These are phyloP conservation scores for Hygrocybe punicea DNA, from an alignment of 768 basidiomycete genomes.

Conservation along the genomic window DNA sequence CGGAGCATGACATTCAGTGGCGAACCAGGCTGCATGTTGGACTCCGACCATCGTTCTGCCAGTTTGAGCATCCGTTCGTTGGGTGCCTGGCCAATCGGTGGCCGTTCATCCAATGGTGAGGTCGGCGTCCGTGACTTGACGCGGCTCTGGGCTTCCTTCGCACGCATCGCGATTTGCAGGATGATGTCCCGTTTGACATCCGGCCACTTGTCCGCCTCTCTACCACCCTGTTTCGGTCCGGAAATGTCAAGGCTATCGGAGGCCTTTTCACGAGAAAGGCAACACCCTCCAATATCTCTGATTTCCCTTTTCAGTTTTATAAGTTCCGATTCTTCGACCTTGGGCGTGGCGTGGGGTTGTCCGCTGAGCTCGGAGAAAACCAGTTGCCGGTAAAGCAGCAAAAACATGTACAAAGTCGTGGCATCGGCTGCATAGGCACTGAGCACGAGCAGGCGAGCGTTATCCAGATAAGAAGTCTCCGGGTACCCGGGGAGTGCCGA, in stretches of 20 bases:
- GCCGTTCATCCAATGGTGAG: slow-evolving; percentile 24
- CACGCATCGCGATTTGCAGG: slow-evolving; percentile 72
- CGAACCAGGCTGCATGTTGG: slow-evolving; percentile 60
- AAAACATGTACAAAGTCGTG: slow-evolving; percentile 72
- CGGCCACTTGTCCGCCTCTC: slow-evolving; percentile 52
- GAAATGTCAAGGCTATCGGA: slow-evolving; percentile 21
- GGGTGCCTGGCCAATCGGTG: slow-evolving; percentile 38
- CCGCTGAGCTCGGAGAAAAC: slow-evolving; percentile 46
- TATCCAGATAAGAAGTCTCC: slow-evolving; percentile 81
- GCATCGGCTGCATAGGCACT: slow-evolving; percentile 72
- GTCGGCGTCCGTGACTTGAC: slow-evolving; percentile 15
- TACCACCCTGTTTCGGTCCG: slow-evolving; percentile 23
- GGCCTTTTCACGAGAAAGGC: slow-evolving; percentile 31
- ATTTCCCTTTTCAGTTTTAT: slow-evolving; percentile 69
- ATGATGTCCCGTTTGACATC: slow-evolving; percentile 61
- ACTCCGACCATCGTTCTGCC: slow-evolving; percentile 68
- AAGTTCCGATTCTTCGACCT: slow-evolving; percentile 52
- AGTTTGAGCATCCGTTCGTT: slow-evolving; percentile 53
- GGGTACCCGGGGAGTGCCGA: slow-evolving; percentile 50
- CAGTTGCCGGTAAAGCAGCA: slow-evolving; percentile 77
- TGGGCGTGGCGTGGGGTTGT: slow-evolving; percentile 18
- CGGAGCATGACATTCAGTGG: slow-evolving; percentile 58
- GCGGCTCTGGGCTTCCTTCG: slow-evolving; percentile 43
- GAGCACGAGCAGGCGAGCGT: slow-evolving; percentile 60
- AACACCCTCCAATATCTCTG: slow-evolving; percentile 61